Base-by-base conservation (phyloP, 306 rosid species). In the Fagus sylvatica region DNA sequence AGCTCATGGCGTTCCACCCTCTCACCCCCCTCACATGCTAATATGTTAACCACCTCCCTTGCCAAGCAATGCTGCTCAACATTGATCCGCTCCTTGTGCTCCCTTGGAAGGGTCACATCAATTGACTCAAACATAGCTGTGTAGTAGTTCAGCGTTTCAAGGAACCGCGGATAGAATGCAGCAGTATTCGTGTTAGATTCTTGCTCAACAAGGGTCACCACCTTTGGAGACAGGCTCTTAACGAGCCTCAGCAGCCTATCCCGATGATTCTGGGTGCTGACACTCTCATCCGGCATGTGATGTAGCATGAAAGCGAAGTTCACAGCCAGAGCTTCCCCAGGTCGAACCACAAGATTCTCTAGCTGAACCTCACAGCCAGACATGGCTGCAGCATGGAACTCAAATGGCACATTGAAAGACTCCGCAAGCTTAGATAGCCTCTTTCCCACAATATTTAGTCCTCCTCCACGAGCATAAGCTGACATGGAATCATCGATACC, bases 61-160 rank as follows among this genome's bases (percentile, higher is more conserved):
- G 99, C 99, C 86, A 96, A 75, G 83, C 99, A 96, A 80, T 93
- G 96, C 80, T 96, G 99, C 93, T 96, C 99, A 41, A 96, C 93
- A 75, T 89, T 86, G 82, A 96, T 96, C 43, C 98, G 68, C 85
- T 91, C 96, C 83, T 87, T 92, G 71, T 83, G 94, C 11, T 82
- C 89, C 73, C 98, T 87, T 0, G 94, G 88, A 67, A 91, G 94
- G 56, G 94, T 90, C 72, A 80, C 96, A 30, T 96, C 99, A 1
- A 96, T 96, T 2, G 99, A 93, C 84, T 91, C 98, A 11, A 96
- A 91, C 98, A 96, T 91, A 39, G 99, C 96, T 0, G 84, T 78
- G 85, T 96, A 96, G 77, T 93, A 93, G 70, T 89, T 81, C 62
- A 96, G 78, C 7, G 98, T 83, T 78, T 93, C 99, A 4, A 81